Percentiles rank a stretch among this genome's conserved stretches.
Conservation (phyloP, 805 yeast genomes). For the Yarrowia sp. region DNA sequence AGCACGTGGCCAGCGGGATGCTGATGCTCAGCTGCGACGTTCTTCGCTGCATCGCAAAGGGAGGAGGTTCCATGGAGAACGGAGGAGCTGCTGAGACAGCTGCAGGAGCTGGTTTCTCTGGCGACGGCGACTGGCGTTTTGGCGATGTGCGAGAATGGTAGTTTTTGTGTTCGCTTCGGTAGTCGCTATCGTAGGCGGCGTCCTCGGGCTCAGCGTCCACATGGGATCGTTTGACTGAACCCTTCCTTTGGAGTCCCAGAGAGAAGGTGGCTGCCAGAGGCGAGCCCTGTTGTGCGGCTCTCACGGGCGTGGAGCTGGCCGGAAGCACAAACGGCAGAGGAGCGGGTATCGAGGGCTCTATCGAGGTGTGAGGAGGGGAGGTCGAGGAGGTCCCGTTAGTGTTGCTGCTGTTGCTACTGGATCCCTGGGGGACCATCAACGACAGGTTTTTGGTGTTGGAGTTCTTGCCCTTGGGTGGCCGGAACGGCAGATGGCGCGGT, state of each 20-base stretch:
- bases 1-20: constrained; percentile 22
- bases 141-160: constrained; percentile 26
- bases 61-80: constrained; percentile 24
- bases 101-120: neutral
- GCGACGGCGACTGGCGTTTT: constrained; percentile 3
- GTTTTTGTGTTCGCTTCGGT: constrained; percentile 31
- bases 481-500: constrained; percentile 30
- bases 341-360: constrained; percentile 5
- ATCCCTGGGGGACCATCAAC: constrained; percentile 12
- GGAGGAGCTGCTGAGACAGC: neutral
- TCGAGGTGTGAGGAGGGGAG: constrained; percentile 18
- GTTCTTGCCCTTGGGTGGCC: constrained; percentile 36
- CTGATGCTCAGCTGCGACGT: constrained; percentile 29
- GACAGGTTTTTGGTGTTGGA: constrained; percentile 37
- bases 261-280: constrained; percentile 7
- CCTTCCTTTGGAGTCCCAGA: constrained; percentile 2
- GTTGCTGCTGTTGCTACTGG: neutral
- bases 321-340: constrained; percentile 32
- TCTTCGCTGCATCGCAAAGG: constrained; percentile 19
- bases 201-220: constrained; percentile 32
- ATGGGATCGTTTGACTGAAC: constrained; percentile 26
- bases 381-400: neutral
- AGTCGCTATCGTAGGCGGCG: constrained; percentile 20
- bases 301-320: constrained; percentile 5
- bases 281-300: neutral